Evolutionary conservation across 1,284 basidiomycete species (phyloP).

Genomic region (Rhodotorula sp.): DNA sequence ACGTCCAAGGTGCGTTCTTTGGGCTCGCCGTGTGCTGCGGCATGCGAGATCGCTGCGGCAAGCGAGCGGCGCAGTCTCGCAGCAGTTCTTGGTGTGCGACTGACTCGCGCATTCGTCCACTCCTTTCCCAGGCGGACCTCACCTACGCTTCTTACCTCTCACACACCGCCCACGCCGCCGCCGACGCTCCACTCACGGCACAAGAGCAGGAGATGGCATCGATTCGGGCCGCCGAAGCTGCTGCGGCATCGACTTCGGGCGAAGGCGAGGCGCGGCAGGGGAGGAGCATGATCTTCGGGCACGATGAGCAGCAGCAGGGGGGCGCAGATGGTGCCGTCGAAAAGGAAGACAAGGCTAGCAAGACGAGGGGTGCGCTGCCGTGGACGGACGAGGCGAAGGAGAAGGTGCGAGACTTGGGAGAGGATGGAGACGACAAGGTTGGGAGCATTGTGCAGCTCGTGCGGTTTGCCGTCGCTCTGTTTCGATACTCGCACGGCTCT

Average conservation of each 20-base stretch:
- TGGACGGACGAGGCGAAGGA: slow-evolving; percentile 32
- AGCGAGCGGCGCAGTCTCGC: not conserved
- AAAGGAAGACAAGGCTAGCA: not conserved
- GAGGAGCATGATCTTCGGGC: slow-evolving; percentile 20
- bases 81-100: not conserved
- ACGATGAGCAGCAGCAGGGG: too few relatives aligned
- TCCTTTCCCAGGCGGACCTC: slow-evolving; percentile 46
- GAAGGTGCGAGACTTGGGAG: slow-evolving; percentile 7
- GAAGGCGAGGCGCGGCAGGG: not conserved
- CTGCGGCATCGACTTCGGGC: not conserved
- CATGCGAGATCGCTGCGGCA: too few relatives aligned
- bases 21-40: slow-evolving; percentile 57
- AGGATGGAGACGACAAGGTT: not conserved
- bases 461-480: not conserved
- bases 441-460: slow-evolving; percentile 9
- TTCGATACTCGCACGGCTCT: too few relatives aligned
- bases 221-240: slow-evolving; percentile 54
- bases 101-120: not conserved
- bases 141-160: slow-evolving; percentile 63
- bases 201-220: slow-evolving; percentile 77
- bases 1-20: slow-evolving; percentile 55
- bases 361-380: slow-evolving; percentile 14
- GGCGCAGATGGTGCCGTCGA: not conserved
- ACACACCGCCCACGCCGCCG: slow-evolving; percentile 69
- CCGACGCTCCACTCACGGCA: slow-evolving; percentile 75